A percentile compares a stretch with the other conserved stretches of the same genome.
Evolutionary conservation across 2,329 filamentous ascomycete genomes (phyloP).

Genomic region (Phyllachora maydis): DNA sequence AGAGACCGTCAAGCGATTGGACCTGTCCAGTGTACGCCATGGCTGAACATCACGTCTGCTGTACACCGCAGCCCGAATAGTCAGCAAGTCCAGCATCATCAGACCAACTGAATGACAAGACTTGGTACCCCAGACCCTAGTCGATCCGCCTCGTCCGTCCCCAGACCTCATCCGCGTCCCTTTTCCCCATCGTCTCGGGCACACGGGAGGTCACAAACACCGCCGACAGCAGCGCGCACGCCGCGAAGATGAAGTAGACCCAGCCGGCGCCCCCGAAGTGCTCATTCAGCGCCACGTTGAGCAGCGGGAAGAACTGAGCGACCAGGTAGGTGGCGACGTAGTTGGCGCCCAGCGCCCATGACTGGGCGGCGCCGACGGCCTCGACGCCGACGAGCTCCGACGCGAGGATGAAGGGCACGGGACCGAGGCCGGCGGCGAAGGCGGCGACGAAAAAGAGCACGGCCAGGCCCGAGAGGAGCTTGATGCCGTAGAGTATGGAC

Average conservation of each 20-base stretch:
- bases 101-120: no score
- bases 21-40: no score
- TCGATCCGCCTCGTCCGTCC: conserved; percentile 38
- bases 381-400: conserved; percentile 81
- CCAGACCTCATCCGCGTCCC: conserved; percentile 80
- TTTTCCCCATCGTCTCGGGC: conserved; percentile 77
- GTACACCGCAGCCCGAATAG: no score
- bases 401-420: conserved; percentile 84
- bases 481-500: conserved; percentile 53
- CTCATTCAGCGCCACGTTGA: conserved; percentile 53
- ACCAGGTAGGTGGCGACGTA: conserved; percentile 85
- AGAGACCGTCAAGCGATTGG: no score
- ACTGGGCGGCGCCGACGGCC: conserved; percentile 80
- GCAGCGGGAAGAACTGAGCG: conserved; percentile 81
- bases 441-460: conserved; percentile 74
- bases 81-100: no score
- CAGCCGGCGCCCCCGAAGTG: conserved; percentile 49
- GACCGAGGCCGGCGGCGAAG: conserved; percentile 79
- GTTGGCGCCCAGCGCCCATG: conserved; percentile 69
- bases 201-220: conserved; percentile 54
- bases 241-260: conserved; percentile 85
- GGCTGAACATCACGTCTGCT: no score
- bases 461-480: conserved; percentile 59
- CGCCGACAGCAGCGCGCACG: conserved; percentile 45
- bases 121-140: conserved; percentile 9